phyloP scores from a whole-genome alignment of 495 filamentous ascomycete species.

The Penicillium robsamsonii region DNA sequence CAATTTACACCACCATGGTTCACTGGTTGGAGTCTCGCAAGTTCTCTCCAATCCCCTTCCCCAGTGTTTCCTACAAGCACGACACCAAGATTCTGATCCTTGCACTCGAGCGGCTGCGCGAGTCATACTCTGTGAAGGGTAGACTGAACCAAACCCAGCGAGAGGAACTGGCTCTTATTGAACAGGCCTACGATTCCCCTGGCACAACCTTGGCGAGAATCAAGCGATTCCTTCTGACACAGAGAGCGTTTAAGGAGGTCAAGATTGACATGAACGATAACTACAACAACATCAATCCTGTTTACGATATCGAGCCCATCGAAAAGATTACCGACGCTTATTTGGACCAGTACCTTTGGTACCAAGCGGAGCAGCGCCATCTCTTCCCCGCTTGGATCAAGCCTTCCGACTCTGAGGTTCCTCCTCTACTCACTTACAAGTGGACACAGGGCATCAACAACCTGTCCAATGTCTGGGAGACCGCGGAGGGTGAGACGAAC shows the following conservation, averaged over 20 bases:
- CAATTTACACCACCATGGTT: slow-evolving; percentile 97
- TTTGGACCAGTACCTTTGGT: slow-evolving; percentile 98
- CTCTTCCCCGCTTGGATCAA: slow-evolving; percentile 99
- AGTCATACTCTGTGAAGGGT: slow-evolving; percentile 98
- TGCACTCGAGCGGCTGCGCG: slow-evolving; percentile 87
- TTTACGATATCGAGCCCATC: slow-evolving; percentile 98
- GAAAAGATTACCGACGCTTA: slow-evolving; percentile 99
- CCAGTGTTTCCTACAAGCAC: slow-evolving; percentile 98
- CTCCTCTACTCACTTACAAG: slow-evolving; percentile 95
- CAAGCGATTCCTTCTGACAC: slow-evolving; percentile 95
- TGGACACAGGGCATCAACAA: slow-evolving; percentile 99
- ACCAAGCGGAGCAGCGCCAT: slow-evolving; percentile 96
- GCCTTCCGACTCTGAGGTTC: slow-evolving; percentile 97
- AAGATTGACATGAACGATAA: slow-evolving; percentile 99
- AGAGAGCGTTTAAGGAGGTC: slow-evolving; percentile 98
- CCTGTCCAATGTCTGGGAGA: slow-evolving; percentile 95
- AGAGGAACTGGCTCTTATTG: slow-evolving; percentile 94
- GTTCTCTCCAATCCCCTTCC: slow-evolving; percentile 98
- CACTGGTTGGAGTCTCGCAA: slow-evolving; percentile 99
- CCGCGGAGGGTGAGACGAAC: slow-evolving; percentile 92
- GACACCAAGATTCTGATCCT: slow-evolving; percentile 99
- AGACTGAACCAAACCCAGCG: slow-evolving; percentile 96
- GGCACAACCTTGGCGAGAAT: slow-evolving; percentile 95
- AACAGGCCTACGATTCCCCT: slow-evolving; percentile 97
- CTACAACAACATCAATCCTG: slow-evolving; percentile 97